These are phyloP conservation scores for Pyrrhoderma noxium DNA, from an alignment of 1,284 basidiomycete species.

Conservation along the genomic window DNA sequence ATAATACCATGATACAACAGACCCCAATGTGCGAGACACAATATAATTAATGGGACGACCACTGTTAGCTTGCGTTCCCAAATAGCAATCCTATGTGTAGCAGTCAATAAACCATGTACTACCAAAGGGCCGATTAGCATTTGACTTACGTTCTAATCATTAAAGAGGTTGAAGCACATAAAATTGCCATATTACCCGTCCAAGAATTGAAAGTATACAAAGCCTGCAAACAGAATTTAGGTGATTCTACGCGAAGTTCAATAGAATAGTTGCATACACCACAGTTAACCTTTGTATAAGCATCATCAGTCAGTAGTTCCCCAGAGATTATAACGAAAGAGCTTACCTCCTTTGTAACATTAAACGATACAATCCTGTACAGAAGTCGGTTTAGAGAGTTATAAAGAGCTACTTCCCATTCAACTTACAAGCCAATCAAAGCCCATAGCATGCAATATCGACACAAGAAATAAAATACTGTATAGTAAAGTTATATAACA, in stretches of 20 bases:
- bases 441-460: constrained; percentile 61
- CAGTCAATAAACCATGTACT: not conserved
- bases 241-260: constrained; percentile 9
- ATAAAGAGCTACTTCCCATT: too few relatives aligned
- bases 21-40: constrained; percentile 58
- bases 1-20: constrained; percentile 64
- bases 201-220: constrained; percentile 44
- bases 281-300: constrained; percentile 48
- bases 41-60: constrained; percentile 40
- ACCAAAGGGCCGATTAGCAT: not conserved
- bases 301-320: not conserved
- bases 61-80: constrained; percentile 54
- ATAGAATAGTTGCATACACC: constrained; percentile 32
- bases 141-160: constrained; percentile 60
- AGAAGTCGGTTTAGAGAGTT: too few relatives aligned
- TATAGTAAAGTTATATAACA: constrained; percentile 13
- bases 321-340: not conserved
- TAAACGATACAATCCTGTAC: constrained; percentile 46
- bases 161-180: constrained; percentile 56
- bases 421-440: constrained; percentile 50
- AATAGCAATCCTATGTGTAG: constrained; percentile 49
- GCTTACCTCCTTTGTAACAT: constrained; percentile 40
- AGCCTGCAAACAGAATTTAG: constrained; percentile 31
- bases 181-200: constrained; percentile 57
- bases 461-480: constrained; percentile 62